These are phyloP conservation scores for Lactuca saligna DNA, from an alignment of 129 eudicot species.

Conservation along the genomic window DNA sequence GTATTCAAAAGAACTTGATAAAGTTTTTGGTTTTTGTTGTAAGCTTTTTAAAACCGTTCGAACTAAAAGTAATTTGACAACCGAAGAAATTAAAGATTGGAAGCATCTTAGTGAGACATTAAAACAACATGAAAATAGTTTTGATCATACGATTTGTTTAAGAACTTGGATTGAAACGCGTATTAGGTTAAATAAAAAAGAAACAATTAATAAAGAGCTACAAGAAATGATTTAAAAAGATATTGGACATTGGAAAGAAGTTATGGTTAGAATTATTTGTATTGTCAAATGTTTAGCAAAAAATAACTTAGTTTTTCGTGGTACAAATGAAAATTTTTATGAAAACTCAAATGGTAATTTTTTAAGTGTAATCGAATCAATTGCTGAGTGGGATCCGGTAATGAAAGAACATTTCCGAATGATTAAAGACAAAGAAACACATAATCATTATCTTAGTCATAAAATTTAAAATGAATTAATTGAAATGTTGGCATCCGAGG, in stretches of 20 bases:
- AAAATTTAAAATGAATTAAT: no score
- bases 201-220: no score
- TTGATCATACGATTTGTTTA: neutral
- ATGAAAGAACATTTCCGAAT: no score
- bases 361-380: no score
- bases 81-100: neutral
- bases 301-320: neutral
- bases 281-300: neutral
- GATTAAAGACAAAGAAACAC: no score
- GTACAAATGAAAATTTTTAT: neutral
- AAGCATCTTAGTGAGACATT: neutral
- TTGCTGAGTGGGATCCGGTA: no score
- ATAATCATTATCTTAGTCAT: no score
- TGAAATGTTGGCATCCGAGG: no score
- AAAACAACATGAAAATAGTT: neutral
- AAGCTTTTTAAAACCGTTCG: neutral
- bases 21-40: conserved; percentile 6
- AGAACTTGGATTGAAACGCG: neutral
- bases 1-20: neutral
- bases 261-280: neutral
- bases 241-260: neutral
- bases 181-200: neutral
- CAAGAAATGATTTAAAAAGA: neutral
- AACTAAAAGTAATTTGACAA: neutral
- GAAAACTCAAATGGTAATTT: neutral